phyloP scores from a whole-genome alignment of 345 rosid genomes.

The Microthlaspi erraticum region DNA sequence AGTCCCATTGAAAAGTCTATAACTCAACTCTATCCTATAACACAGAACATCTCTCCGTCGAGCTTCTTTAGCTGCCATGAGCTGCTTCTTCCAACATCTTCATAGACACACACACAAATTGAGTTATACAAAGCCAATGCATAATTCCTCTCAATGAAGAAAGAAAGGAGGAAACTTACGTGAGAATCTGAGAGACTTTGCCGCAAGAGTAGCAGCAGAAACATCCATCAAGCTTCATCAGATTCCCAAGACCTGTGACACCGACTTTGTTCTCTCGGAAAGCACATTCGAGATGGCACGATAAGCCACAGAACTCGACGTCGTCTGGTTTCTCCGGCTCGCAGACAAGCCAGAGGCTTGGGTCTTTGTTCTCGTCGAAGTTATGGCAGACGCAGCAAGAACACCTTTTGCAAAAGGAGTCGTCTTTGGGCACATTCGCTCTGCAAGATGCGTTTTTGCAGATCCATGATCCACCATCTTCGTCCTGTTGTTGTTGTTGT shows the following conservation, averaged over 20 bases:
- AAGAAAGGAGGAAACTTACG: conserved; percentile 53
- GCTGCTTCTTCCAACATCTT: conserved; percentile 92
- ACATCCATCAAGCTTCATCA: conserved; percentile 48
- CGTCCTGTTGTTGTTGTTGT: neutral
- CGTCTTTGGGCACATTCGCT: conserved; percentile 59
- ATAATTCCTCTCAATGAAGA: neutral
- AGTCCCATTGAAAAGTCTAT: conserved; percentile 78
- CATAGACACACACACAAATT: conserved; percentile 19
- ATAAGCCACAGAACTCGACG: conserved; percentile 76
- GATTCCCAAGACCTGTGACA: conserved; percentile 48
- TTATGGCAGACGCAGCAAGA: conserved; percentile 93
- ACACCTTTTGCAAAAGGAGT: conserved; percentile 92
- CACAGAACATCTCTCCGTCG: conserved; percentile 85
- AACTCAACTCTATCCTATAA: conserved; percentile 82
- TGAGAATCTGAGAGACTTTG: conserved; percentile 90
- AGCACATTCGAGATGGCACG: conserved; percentile 97
- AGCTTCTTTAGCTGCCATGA: conserved; percentile 82
- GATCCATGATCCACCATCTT: conserved; percentile 62
- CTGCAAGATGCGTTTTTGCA: conserved; percentile 50
- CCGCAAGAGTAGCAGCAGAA: conserved; percentile 97
- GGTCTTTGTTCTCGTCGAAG: conserved; percentile 78
- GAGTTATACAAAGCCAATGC: neutral
- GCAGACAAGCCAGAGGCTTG: conserved; percentile 50
- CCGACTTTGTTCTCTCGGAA: conserved; percentile 84
- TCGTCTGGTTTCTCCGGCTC: conserved; percentile 40